Conservation (phyloP, 768 basidiomycete genomes). For the Tylopilus plumbeoviolaceoides region DNA sequence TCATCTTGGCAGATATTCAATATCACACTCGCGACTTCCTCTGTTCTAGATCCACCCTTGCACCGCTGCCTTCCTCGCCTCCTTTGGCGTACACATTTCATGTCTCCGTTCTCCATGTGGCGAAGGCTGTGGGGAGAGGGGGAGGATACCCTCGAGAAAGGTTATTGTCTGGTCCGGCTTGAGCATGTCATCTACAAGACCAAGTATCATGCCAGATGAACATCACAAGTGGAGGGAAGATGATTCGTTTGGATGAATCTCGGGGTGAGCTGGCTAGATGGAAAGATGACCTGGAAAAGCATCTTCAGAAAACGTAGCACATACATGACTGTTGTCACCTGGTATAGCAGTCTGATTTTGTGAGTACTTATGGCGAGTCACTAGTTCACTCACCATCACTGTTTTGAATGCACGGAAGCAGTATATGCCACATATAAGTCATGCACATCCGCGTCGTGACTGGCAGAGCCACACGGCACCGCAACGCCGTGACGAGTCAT, state of each 20-base stretch:
- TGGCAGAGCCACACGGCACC: not conserved
- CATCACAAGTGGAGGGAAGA: constrained; percentile 33
- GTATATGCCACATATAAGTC: no score
- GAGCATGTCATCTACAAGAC: constrained; percentile 30
- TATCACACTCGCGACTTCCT: not conserved
- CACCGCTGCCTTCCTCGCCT: constrained; percentile 58
- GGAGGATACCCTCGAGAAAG: constrained; percentile 41
- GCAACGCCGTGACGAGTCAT: not conserved
- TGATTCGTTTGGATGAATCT: constrained; percentile 53
- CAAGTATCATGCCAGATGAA: constrained; percentile 14
- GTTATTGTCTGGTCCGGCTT: constrained; percentile 52
- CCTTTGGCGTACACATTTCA: constrained; percentile 44
- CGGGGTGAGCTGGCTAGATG: constrained; percentile 33
- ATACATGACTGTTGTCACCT: no score
- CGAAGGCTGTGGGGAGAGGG: constrained; percentile 46
- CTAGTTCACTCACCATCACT: no score
- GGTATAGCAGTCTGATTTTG: no score
- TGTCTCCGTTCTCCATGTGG: constrained; percentile 39
- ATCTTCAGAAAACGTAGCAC: no score
- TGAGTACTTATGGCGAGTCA: no score
- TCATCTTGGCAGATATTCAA: constrained; percentile 29
- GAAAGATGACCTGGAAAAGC: no score
- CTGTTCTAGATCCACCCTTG: constrained; percentile 54
- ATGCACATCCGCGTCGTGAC: no score
- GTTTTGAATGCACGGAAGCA: no score